Evolutionary conservation across 345 rosid genomes (phyloP), one percentile per base, ranked within the genome.

Genomic region (Brassica carinata): DNA sequence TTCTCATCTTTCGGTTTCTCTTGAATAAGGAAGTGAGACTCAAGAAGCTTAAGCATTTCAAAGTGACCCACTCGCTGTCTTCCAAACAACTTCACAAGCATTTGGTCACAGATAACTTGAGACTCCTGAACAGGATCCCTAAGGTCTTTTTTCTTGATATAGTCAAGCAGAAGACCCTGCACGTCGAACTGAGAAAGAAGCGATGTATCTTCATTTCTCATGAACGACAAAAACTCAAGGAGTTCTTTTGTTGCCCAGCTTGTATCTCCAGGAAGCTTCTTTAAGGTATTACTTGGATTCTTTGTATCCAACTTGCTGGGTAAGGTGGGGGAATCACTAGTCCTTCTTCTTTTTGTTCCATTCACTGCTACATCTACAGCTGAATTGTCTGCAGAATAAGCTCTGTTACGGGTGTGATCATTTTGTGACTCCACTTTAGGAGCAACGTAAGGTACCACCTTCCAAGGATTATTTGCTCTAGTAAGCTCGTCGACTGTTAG

Each of bases 31-130:
- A 90, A 86, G 75, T 96, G 99, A 72, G 82, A 81, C 77, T 91
- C 94, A 14, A 95, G 90, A 86, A 93, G 94, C 87, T 88, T 91
- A 64, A 88, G 88, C 99, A 95, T 93, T 86, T 95, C 98, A 86
- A 91, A 72, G 78, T 89, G 97, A 57, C 90, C 97, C 70, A 93
- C 83, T 74, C 87, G 85, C 70, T 73, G 81, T 85, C 82, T 88
- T 14, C 94, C 91, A 85, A 95, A 93, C 72, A 95, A 86, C 77
- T 81, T 88, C 69, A 79, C 63, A 64, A 95, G 98, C 87, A 83
- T 89, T 64, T 77, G 45, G 69, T 95, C 99, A 73, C 99, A 95
- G 51, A 91, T 18, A 77, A 95, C 87, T 78, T 89, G 89, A 76
- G 87, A 83, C 79, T 89, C 86, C 79, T 84, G 86, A 45, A 9